Evolutionary conservation across 208 protist species (phyloP).

Genomic region (Leishmania lainsoni): DNA sequence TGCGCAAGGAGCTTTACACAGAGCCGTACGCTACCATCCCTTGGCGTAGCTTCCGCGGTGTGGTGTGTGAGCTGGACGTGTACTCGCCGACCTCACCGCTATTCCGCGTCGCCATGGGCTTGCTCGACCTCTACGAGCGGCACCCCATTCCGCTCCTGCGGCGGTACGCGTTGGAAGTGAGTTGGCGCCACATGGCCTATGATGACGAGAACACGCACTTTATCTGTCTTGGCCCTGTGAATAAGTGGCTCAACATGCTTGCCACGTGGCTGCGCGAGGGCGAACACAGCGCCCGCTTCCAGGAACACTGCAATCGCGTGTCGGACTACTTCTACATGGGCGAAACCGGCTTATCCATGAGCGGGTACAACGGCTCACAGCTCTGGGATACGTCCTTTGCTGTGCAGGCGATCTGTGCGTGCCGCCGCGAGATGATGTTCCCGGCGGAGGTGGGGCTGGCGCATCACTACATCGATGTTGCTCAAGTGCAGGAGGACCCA

Average conservation of each 20-base stretch:
- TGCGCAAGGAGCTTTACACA: conserved; percentile 93
- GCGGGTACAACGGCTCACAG: conserved; percentile 98
- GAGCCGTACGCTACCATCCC: conserved; percentile 78
- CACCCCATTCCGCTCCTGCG: conserved; percentile 74
- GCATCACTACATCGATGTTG: conserved; percentile 92
- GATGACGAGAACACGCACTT: conserved; percentile 97
- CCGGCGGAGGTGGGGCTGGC: conserved; percentile 78
- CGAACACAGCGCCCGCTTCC: conserved; percentile 76
- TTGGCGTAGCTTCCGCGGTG: conserved; percentile 79
- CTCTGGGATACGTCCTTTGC: conserved; percentile 98
- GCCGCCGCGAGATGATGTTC: conserved; percentile 64
- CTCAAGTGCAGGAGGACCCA: conserved; percentile 93
- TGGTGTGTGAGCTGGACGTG: conserved; percentile 82
- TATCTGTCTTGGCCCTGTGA: conserved; percentile 96
- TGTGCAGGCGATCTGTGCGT: conserved; percentile 93
- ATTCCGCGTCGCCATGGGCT: conserved; percentile 47
- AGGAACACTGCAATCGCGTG: conserved; percentile 89
- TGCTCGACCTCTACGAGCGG: conserved; percentile 77
- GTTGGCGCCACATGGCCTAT: conserved; percentile 92
- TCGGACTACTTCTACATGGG: conserved; percentile 97
- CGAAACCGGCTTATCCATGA: conserved; percentile 96
- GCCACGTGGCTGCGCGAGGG: conserved; percentile 92
- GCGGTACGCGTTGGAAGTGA: conserved; percentile 72
- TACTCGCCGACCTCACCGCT: conserved; percentile 91
- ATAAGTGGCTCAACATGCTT: conserved; percentile 97